These are phyloP conservation scores for Acer campestre DNA, from an alignment of 345 rosid genomes.

Conservation along the genomic window DNA sequence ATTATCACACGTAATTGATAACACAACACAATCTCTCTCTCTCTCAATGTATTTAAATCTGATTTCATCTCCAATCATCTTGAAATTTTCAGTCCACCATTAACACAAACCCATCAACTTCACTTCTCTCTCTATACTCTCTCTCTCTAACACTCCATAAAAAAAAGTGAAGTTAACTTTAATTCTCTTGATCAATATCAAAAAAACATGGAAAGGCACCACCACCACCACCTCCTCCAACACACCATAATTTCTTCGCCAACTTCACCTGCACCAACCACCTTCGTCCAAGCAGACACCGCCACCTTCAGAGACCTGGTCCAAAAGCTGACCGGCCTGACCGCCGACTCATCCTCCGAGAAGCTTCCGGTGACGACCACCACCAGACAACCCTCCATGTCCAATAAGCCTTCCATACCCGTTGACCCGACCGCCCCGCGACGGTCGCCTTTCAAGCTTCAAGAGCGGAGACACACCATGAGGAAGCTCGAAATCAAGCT, in stretches of 20 bases:
- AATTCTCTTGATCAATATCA: background rate
- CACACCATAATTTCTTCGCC: constrained; percentile 17
- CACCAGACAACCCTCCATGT: constrained; percentile 16
- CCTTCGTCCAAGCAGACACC: constrained; percentile 53
- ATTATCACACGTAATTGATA: background rate
- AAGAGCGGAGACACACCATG: constrained; percentile 45
- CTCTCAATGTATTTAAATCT: constrained; percentile 9
- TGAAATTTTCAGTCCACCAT: background rate
- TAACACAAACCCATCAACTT: background rate
- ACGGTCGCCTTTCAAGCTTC: constrained; percentile 49
- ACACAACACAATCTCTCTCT: background rate
- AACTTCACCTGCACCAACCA: constrained; percentile 32
- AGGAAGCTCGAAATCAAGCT: constrained; percentile 51
- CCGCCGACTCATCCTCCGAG: constrained; percentile 17
- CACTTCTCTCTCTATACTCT: background rate
- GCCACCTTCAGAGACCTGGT: constrained; percentile 48
- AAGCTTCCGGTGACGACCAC: constrained; percentile 19
- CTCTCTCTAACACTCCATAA: background rate
- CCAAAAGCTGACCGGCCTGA: constrained; percentile 49
- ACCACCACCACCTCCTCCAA: constrained; percentile 5
- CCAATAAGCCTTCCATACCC: constrained; percentile 20
- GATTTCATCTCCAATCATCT: background rate
- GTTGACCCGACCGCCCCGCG: constrained; percentile 36
- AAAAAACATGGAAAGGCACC: constrained; percentile 24
- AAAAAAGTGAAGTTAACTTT: background rate